phyloP scores from a whole-genome alignment of 202 grass and related monocot species.

The Panicum virgatum region DNA sequence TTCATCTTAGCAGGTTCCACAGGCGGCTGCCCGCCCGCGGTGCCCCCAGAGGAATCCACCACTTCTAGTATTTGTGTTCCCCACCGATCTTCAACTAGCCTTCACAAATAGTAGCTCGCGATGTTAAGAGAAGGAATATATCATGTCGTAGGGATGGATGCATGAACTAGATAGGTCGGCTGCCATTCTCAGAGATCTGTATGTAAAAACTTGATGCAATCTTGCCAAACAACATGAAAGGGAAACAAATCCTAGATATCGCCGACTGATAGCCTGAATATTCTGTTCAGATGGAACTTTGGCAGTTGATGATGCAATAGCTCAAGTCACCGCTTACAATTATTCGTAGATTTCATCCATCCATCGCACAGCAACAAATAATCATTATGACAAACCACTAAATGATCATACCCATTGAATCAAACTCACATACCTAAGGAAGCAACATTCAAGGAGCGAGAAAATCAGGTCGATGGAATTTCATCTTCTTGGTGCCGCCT shows the following conservation, averaged over 20 bases:
- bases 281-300: neutral
- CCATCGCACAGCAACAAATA: neutral
- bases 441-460: conserved; percentile 11
- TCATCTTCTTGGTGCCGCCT: conserved; percentile 39
- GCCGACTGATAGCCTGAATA: neutral
- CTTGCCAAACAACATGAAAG: neutral
- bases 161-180: no score
- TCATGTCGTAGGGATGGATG: conserved; percentile 12
- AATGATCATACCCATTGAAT: neutral
- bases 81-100: conserved; percentile 20
- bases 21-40: conserved; percentile 58
- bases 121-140: neutral
- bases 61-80: conserved; percentile 34
- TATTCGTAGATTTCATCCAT: neutral
- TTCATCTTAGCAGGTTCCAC: conserved; percentile 87
- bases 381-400: neutral
- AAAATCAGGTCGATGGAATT: conserved; percentile 1
- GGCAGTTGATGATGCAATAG: neutral
- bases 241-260: neutral
- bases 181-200: neutral
- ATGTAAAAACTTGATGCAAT: neutral
- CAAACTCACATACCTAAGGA: conserved; percentile 42
- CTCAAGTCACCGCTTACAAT: neutral
- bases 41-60: conserved; percentile 48
- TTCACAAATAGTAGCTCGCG: conserved; percentile 20